Base-by-base conservation (phyloP, 1,139 yeast species). In the Suhomyces guaymorum region DNA sequence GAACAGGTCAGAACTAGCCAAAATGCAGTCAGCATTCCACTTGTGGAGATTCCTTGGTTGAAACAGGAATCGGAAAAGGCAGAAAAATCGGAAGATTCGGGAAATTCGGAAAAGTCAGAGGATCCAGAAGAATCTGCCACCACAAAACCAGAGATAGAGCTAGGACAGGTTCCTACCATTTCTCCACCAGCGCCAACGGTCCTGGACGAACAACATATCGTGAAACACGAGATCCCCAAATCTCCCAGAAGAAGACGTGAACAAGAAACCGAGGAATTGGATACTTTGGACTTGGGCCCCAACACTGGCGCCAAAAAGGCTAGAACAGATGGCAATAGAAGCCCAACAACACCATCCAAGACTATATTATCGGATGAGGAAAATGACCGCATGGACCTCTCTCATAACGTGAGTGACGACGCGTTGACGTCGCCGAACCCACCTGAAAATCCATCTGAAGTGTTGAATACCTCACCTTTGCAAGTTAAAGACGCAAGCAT, bases 21-120 rank as follows among this genome's bases (percentile, higher is more conserved):
- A 24, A 32, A 45, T 3, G 39, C 41, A 4, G 39, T 24, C 18
- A 36, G 42, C 30, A 28, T 32, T 25, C 54, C 56, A 2, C 42
- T 75, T 39, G 55, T 65, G 0, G 70, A 61, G 38, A 73, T 76
- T 11, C 71, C 74, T 2, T 75, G 80, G 80, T 48, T 73, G 19
- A 57, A 58, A n/a, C 59, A 54, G 59, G 59, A 22, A n/a, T n/a
- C n/a, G n/a, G n/a, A n/a, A n/a, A n/a, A n/a, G n/a, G n/a, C n/a
- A n/a, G 32, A 42, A 17, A 49, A 14, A 22, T 30, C 30, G 26
- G 17, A 35, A 19, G 19, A 28, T 15, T 14, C 13, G 25, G 2
- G 31, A 25, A 25, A 15, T 4, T 3, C 20, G 15, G 9, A 12
- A 22, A 22, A 22, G 10, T 26, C 18, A 21, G 26, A 21, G 16